Conservation (phyloP, 2,329 filamentous ascomycete species). For the Pestalotiopsis sp. region DNA sequence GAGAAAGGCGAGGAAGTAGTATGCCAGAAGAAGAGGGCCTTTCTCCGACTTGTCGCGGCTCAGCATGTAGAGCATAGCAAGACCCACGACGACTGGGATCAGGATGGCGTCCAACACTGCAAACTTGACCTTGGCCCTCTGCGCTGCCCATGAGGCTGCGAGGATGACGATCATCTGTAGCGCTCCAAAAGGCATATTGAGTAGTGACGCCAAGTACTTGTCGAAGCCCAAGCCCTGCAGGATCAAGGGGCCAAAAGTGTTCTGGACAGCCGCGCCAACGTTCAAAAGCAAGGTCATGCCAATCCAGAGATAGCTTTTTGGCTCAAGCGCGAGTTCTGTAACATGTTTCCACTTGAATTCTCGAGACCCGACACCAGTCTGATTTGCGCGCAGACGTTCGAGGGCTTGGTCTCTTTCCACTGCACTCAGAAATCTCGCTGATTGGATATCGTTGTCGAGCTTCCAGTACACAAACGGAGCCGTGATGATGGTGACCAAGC, state of each 20-base stretch:
- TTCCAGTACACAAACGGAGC: conserved; percentile 61
- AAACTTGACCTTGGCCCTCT: conserved; percentile 59
- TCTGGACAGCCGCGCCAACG: conserved; percentile 64
- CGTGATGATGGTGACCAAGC: conserved; percentile 60
- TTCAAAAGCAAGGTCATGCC: conserved; percentile 64
- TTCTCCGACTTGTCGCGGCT: conserved; percentile 43
- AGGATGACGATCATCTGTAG: conserved; percentile 64
- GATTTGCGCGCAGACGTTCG: conserved; percentile 71
- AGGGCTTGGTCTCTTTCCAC: conserved; percentile 68
- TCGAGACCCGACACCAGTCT: conserved; percentile 72
- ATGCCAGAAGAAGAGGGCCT: conserved; percentile 57
- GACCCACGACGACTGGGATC: conserved; percentile 62
- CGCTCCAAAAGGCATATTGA: conserved; percentile 70
- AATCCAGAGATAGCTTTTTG: conserved; percentile 62
- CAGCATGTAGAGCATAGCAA: conserved; percentile 59
- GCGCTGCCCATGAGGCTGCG: conserved; percentile 57
- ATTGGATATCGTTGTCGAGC: conserved; percentile 61
- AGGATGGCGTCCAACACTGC: conserved; percentile 55
- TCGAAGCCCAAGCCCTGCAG: conserved; percentile 62
- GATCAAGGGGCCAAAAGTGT: conserved; percentile 67
- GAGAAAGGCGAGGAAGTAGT: conserved; percentile 68
- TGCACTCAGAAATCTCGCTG: conserved; percentile 60
- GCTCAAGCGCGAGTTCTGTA: conserved; percentile 48
- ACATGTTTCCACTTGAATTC: conserved; percentile 69
- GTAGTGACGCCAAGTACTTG: conserved; percentile 57